Evolutionary conservation across 148 eudicot genomes (phyloP).

Genomic region (Fagopyrum esculentum): DNA sequence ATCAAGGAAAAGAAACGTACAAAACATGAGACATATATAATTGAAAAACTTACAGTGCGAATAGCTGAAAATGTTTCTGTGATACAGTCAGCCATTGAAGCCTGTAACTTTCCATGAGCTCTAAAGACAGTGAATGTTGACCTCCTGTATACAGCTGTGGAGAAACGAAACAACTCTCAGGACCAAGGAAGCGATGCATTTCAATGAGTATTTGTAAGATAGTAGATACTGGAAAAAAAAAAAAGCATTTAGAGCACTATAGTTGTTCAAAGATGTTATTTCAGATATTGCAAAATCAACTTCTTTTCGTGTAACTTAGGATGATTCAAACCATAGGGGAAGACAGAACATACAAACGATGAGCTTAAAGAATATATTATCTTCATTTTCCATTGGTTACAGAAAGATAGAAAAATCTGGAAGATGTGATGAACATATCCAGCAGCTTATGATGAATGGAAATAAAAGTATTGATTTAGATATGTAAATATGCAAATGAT

Average conservation of each 20-base stretch:
- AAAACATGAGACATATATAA: background rate
- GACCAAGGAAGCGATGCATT: background rate
- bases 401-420: background rate
- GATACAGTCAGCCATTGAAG: slow-evolving; percentile 80
- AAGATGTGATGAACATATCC: background rate
- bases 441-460: background rate
- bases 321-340: background rate
- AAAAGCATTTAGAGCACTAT: background rate
- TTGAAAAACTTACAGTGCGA: slow-evolving; percentile 66
- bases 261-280: background rate
- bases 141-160: slow-evolving; percentile 83
- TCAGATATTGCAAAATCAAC: background rate
- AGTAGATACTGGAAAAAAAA: background rate
- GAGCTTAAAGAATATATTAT: background rate
- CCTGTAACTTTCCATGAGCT: slow-evolving; percentile 84
- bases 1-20: background rate
- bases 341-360: background rate
- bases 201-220: background rate
- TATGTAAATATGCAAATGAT: background rate
- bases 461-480: background rate
- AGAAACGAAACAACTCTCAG: background rate
- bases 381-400: background rate
- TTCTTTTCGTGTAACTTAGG: background rate
- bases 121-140: slow-evolving; percentile 81
- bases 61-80: slow-evolving; percentile 94